Evolutionary conservation across 805 yeast species (phyloP).

Genomic region (Candida pini): DNA sequence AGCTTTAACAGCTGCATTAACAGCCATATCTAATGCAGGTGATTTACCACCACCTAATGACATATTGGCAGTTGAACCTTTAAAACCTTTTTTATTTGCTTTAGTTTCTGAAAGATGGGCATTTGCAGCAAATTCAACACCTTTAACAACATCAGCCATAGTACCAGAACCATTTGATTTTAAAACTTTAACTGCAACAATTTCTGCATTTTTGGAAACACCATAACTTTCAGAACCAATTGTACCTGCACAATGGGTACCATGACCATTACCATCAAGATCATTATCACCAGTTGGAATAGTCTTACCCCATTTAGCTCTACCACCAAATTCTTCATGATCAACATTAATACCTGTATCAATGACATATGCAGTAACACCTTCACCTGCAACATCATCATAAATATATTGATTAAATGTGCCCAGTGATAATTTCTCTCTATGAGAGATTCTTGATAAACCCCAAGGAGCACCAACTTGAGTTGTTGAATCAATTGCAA

Average conservation of each 20-base stretch:
- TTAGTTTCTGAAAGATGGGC: slow-evolving; percentile 50
- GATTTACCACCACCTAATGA: slow-evolving; percentile 93
- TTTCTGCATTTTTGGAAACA: slow-evolving; percentile 73
- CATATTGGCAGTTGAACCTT: slow-evolving; percentile 88
- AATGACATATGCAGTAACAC: slow-evolving; percentile 80
- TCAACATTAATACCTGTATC: slow-evolving; percentile 81
- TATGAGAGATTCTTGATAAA: slow-evolving; percentile 81
- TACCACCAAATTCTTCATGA: slow-evolving; percentile 75
- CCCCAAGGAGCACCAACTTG: slow-evolving; percentile 95
- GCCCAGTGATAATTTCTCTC: slow-evolving; percentile 61
- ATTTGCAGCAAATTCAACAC: slow-evolving; percentile 79
- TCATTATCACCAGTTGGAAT: slow-evolving; percentile 67
- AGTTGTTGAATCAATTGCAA: slow-evolving; percentile 54
- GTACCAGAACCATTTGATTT: slow-evolving; percentile 79
- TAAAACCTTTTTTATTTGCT: slow-evolving; percentile 56
- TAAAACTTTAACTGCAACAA: slow-evolving; percentile 81
- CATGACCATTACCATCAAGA: slow-evolving; percentile 87
- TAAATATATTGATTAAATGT: slow-evolving; percentile 69
- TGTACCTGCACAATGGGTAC: slow-evolving; percentile 97
- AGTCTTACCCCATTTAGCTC: slow-evolving; percentile 85
- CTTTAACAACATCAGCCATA: slow-evolving; percentile 79
- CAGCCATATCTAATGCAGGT: slow-evolving; percentile 80
- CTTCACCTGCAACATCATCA: slow-evolving; percentile 71
- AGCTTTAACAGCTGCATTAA: slow-evolving; percentile 80
- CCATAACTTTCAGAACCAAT: slow-evolving; percentile 78